Percentiles rank a stretch among this genome's conserved stretches.
Evolutionary conservation across 176 grass and related monocot species (phyloP).

Genomic region (Triticum dicoccoides): DNA sequence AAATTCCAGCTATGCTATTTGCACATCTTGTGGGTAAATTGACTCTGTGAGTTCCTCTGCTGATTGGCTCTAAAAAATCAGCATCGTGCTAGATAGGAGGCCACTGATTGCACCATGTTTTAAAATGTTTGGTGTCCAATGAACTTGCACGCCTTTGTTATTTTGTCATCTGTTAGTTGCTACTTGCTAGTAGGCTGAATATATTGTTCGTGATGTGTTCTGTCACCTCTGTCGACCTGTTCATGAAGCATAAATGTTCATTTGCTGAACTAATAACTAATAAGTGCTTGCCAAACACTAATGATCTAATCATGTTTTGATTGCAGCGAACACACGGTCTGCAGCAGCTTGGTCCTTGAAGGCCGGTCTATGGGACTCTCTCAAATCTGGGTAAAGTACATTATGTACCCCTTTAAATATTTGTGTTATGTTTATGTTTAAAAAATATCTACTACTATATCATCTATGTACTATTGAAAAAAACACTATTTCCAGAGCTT

Average conservation of each 20-base stretch:
- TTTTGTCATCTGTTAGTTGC: background rate
- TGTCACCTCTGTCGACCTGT: background rate
- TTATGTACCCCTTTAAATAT: background rate
- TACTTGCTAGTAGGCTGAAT: background rate
- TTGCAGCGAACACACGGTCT: constrained; percentile 30
- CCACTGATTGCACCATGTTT: background rate
- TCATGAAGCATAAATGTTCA: background rate
- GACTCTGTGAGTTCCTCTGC: background rate
- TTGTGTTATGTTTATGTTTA: background rate
- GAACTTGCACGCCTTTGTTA: background rate
- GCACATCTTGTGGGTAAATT: background rate
- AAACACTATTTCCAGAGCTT: background rate
- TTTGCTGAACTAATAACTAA: background rate
- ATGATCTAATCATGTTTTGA: background rate
- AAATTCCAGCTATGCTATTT: background rate
- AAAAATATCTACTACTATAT: background rate
- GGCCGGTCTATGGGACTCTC: constrained; percentile 93
- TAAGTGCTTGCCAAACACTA: background rate
- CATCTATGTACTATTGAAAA: background rate
- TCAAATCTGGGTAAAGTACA: constrained; percentile 75
- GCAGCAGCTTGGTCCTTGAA: constrained; percentile 55
- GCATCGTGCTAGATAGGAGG: no score
- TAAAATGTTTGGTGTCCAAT: background rate
- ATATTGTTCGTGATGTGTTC: background rate
- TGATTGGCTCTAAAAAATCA: background rate